Evolutionary conservation across 2,329 filamentous ascomycete species (phyloP).

Genomic region (Coniochaeta prunicola): DNA sequence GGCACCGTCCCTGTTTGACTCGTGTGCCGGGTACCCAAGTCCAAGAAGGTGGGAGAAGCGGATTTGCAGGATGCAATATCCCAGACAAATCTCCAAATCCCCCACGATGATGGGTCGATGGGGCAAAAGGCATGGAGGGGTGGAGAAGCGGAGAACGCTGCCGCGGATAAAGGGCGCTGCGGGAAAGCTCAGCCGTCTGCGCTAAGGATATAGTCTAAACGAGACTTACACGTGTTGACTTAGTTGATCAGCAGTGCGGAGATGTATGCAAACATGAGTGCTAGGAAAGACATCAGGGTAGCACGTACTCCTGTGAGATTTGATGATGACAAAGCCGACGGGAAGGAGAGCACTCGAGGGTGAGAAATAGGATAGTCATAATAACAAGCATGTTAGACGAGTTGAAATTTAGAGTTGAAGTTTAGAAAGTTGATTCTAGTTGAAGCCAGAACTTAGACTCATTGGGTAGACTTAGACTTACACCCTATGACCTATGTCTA

Average conservation of each 20-base stretch:
- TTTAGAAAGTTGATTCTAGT: too few species aligned
- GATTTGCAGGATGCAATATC: neutral
- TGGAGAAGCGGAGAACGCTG: neutral
- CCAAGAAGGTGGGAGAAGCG: neutral
- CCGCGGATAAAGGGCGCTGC: neutral
- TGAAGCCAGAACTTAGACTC: too few species aligned
- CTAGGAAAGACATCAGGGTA: too few species aligned
- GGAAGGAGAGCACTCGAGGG: too few species aligned
- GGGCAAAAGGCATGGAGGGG: neutral
- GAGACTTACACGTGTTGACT: neutral
- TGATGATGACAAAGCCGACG: too few species aligned
- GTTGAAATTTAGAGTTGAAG: too few species aligned
- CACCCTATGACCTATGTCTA: too few species aligned
- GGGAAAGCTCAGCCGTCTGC: neutral
- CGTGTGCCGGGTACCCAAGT: neutral
- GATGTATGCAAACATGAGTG: neutral
- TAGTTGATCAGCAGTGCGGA: neutral
- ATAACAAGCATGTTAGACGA: too few species aligned
- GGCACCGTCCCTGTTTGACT: neutral
- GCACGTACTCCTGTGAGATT: too few species aligned
- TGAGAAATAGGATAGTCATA: too few species aligned
- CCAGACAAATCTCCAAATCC: neutral
- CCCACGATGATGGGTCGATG: neutral
- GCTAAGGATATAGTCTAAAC: too few species aligned
- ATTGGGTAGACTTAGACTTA: too few species aligned